Percentiles rank a stretch among this genome's conserved stretches.
phyloP scores from a whole-genome alignment of 306 rosid genomes.

The Lotus japonicus region DNA sequence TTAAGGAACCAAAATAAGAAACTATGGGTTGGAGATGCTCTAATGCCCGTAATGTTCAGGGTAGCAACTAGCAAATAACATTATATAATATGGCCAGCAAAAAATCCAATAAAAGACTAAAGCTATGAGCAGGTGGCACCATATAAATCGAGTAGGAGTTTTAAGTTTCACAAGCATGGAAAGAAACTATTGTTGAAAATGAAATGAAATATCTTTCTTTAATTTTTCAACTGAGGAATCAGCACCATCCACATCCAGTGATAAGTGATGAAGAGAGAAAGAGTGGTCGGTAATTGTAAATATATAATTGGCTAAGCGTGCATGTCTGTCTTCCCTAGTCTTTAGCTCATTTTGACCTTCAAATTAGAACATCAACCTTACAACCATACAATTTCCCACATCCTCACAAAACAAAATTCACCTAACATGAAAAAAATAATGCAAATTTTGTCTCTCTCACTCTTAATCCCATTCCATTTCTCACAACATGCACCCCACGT shows the following conservation, averaged over 20 bases:
- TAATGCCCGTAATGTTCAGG: too few relatives aligned
- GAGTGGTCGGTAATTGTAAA: not conserved
- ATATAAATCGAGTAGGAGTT: not conserved
- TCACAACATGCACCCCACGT: constrained; percentile 85
- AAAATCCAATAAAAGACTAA: not conserved
- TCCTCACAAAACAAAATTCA: not conserved
- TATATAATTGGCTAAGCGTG: constrained; percentile 8
- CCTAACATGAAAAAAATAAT: constrained; percentile 2
- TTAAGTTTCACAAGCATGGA: not conserved
- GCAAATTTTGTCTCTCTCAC: constrained; percentile 15
- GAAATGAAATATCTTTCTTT: not conserved
- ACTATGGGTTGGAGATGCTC: too few relatives aligned
- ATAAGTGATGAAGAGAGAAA: not conserved
- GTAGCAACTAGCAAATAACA: not conserved
- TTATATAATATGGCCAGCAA: not conserved
- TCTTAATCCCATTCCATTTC: constrained; percentile 21
- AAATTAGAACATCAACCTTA: constrained; percentile 41
- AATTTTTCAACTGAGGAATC: not conserved
- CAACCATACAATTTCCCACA: constrained; percentile 44
- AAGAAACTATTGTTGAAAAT: not conserved
- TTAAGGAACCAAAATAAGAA: too few relatives aligned
- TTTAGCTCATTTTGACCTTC: constrained; percentile 53
- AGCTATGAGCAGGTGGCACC: not conserved
- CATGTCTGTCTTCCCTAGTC: constrained; percentile 30
- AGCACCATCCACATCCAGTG: not conserved